These are phyloP conservation scores for Nitzschia putrida DNA, from an alignment of 108 stramenopile genomes.

Conservation along the genomic window DNA sequence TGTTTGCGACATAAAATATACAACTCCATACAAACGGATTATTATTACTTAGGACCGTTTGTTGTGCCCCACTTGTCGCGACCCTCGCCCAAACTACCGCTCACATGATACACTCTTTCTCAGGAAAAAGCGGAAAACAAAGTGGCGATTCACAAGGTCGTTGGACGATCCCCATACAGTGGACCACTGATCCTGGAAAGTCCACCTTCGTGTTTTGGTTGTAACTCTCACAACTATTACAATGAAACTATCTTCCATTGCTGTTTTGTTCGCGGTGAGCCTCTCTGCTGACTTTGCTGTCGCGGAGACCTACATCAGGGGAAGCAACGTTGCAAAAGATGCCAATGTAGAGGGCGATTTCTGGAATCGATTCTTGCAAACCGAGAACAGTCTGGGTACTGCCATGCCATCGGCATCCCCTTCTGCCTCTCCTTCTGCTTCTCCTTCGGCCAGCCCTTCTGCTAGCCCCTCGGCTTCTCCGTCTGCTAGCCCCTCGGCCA, in stretches of 20 bases:
- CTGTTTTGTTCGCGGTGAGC: neutral
- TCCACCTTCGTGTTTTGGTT: too few species aligned
- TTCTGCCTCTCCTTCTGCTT: slow-evolving; percentile 10
- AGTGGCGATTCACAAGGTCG: too few species aligned
- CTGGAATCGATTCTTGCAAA: slow-evolving; percentile 12
- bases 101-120: too few species aligned
- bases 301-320: neutral
- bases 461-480: slow-evolving; percentile 6
- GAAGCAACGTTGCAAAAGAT: neutral
- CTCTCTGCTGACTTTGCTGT: neutral
- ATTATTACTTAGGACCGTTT: too few species aligned
- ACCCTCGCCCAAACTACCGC: too few species aligned
- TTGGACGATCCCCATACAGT: too few species aligned
- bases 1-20: too few species aligned
- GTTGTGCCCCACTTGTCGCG: too few species aligned
- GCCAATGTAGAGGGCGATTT: neutral
- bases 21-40: too few species aligned
- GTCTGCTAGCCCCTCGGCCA: neutral
- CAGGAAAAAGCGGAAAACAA: too few species aligned
- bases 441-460: neutral
- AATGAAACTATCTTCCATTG: slow-evolving; percentile 3
- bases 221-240: neutral
- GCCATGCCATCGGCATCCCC: slow-evolving; percentile 2
- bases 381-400: neutral
- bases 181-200: too few species aligned